Conservation (phyloP, 2,329 filamentous ascomycete species). For the Fusarium sulawesiense region DNA sequence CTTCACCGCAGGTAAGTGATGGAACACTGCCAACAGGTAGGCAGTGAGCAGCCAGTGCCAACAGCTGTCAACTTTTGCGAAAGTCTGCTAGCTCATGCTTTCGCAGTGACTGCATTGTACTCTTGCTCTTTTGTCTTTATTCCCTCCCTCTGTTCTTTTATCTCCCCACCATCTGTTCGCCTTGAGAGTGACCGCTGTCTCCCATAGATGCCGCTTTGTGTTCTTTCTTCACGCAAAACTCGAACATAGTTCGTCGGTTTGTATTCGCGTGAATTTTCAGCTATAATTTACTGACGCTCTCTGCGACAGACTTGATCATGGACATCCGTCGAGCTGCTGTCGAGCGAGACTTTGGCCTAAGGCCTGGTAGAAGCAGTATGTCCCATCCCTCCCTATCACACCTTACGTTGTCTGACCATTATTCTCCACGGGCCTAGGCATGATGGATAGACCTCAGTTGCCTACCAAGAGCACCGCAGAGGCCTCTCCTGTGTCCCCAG, state of each 20-base stretch:
- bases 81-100: neutral
- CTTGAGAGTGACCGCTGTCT: neutral
- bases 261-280: neutral
- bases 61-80: neutral
- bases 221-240: neutral
- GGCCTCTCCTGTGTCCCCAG: neutral
- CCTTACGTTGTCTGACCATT: neutral
- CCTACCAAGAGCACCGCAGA: slow-evolving; percentile 3
- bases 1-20: neutral
- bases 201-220: neutral
- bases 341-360: slow-evolving; percentile 24
- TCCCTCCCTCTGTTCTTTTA: too few species aligned
- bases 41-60: slow-evolving; percentile 6
- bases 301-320: slow-evolving; percentile 1
- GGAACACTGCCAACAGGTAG: neutral
- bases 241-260: neutral
- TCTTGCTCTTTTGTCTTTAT: neutral
- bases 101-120: neutral
- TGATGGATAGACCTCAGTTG: neutral
- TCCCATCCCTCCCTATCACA: neutral
- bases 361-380: slow-evolving; percentile 9
- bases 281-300: neutral
- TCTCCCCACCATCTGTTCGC: neutral
- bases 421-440: neutral
- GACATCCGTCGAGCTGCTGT: slow-evolving; percentile 11